Evolutionary conservation across 1,139 yeast species (phyloP).

Genomic region (Geotrichum siamense): DNA sequence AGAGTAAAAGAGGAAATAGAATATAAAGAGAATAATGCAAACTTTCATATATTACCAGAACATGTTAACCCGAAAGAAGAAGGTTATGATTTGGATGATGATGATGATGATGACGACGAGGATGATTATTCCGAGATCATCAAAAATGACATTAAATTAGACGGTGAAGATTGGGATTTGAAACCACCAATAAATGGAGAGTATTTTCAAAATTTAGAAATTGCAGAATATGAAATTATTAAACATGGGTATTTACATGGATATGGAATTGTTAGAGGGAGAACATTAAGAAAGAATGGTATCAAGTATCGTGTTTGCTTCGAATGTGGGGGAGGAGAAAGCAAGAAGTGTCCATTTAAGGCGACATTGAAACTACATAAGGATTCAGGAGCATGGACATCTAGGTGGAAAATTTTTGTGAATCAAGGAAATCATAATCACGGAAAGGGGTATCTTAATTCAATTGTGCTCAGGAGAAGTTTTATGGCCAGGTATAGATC

Average conservation of each 20-base stretch:
- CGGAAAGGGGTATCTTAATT: background rate
- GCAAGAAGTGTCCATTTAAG: slow-evolving; percentile 1
- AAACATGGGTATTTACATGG: slow-evolving; percentile 1
- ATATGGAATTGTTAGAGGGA: background rate
- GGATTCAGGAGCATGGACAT: background rate
- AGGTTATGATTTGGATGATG: too few relatives aligned
- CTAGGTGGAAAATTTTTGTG: background rate
- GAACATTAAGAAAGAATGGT: slow-evolving; percentile 1
- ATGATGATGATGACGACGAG: too few relatives aligned
- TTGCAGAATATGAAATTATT: slow-evolving; percentile 3
- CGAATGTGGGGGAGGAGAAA: background rate
- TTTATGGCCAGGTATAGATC: background rate
- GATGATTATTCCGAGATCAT: too few relatives aligned
- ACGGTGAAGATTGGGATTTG: too few relatives aligned
- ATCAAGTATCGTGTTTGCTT: background rate
- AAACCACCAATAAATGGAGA: slow-evolving; percentile 1
- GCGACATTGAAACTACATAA: background rate
- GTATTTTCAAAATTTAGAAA: background rate
- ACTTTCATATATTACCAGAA: too few relatives aligned
- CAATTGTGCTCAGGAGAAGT: background rate
- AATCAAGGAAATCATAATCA: slow-evolving; percentile 3
- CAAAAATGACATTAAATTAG: too few relatives aligned
- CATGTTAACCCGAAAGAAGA: too few relatives aligned
- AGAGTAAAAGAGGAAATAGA: too few relatives aligned
- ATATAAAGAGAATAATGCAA: too few relatives aligned